Conservation (phyloP, 2,329 filamentous ascomycete species). For the Penicillium digitatum region DNA sequence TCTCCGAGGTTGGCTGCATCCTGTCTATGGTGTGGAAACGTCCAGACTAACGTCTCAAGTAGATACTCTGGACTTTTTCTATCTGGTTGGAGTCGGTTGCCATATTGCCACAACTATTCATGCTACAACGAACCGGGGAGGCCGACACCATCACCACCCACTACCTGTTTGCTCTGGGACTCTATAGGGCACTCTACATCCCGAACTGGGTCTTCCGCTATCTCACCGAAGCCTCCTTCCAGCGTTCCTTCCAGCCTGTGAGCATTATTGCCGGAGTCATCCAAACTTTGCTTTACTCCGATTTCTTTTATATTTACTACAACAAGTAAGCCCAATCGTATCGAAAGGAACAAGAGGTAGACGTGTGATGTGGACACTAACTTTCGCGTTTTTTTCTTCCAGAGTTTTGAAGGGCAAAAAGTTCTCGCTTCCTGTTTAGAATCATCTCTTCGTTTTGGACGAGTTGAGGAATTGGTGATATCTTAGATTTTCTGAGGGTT, state of each 20-base stretch:
- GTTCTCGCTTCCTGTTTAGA: conserved; percentile 77
- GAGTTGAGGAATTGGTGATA: neutral
- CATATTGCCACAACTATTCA: conserved; percentile 94
- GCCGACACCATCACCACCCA: conserved; percentile 99
- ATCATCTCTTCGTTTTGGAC: neutral
- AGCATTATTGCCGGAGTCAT: conserved; percentile 83
- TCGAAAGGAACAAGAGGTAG: too few species aligned
- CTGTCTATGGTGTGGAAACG: conserved; percentile 9
- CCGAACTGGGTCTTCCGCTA: conserved; percentile 98
- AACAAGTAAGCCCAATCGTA: conserved; percentile 63
- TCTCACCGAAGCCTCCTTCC: conserved; percentile 71
- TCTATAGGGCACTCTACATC: conserved; percentile 92
- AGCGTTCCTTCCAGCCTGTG: conserved; percentile 80
- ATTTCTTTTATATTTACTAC: conserved; percentile 99
- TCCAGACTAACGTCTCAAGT: conserved; percentile 7
- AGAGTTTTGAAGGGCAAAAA: conserved; percentile 79
- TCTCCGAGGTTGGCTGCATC: conserved; percentile 56
- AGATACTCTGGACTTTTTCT: conserved; percentile 95
- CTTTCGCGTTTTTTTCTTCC: neutral
- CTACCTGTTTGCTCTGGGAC: conserved; percentile 88
- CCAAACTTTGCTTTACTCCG: conserved; percentile 93
- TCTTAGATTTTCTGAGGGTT: neutral
- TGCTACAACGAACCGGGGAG: conserved; percentile 95
- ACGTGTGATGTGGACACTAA: neutral
- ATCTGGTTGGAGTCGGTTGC: conserved; percentile 98